Conservation (phyloP, 2,329 filamentous ascomycete species). For the Colletotrichum tropicicola region DNA sequence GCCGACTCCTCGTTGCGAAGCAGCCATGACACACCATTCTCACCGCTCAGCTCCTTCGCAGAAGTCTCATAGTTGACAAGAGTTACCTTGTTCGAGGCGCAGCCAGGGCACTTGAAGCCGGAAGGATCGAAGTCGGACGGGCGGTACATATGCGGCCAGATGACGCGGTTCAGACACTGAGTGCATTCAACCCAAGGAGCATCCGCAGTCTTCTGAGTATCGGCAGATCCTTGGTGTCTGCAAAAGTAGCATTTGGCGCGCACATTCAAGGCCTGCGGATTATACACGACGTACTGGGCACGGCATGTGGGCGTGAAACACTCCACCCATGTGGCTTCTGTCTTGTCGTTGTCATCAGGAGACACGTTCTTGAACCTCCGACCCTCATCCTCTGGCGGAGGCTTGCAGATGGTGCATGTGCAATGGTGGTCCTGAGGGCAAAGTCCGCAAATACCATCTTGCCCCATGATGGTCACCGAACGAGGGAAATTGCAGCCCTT, state of each 20-base stretch:
- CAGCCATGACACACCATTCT: constrained; percentile 55
- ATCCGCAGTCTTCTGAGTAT: neutral
- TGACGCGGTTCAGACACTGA: constrained; percentile 53
- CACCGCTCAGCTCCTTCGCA: constrained; percentile 43
- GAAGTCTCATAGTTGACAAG: constrained; percentile 48
- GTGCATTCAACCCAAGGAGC: constrained; percentile 55
- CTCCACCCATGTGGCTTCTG: constrained; percentile 55
- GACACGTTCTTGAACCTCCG: constrained; percentile 40
- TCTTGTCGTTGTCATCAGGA: constrained; percentile 39
- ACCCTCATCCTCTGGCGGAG: constrained; percentile 34
- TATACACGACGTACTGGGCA: constrained; percentile 60
- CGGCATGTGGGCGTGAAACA: constrained; percentile 52
- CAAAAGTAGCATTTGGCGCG: constrained; percentile 60
- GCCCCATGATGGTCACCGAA: constrained; percentile 59
- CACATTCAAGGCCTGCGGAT: constrained; percentile 47
- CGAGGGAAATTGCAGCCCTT: constrained; percentile 52
- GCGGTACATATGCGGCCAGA: constrained; percentile 56
- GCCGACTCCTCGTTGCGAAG: constrained; percentile 48
- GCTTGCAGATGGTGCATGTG: constrained; percentile 32
- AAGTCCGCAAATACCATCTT: constrained; percentile 48
- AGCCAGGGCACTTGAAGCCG: constrained; percentile 52
- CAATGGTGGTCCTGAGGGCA: constrained; percentile 41
- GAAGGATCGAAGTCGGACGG: constrained; percentile 39
- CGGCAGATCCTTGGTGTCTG: constrained; percentile 39
- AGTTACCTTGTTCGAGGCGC: constrained; percentile 43